Evolutionary conservation across 2,329 filamentous ascomycete species (phyloP).

Genomic region (Berkeleyomyces basicola): DNA sequence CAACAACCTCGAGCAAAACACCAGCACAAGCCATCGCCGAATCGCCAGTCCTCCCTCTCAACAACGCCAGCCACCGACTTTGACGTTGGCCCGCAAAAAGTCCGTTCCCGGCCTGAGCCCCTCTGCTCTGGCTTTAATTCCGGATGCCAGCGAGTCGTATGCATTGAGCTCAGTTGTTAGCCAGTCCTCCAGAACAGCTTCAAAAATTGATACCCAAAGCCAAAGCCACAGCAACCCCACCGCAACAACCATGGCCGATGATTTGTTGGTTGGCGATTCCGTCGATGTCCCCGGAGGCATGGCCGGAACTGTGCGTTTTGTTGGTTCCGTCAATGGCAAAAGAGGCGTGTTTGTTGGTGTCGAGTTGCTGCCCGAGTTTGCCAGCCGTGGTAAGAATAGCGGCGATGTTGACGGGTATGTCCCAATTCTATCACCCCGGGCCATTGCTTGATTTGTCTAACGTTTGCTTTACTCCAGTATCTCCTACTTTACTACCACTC

Average conservation of each 20-base stretch:
- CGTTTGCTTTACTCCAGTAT: conserved; percentile 25
- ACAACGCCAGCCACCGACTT: conserved; percentile 5
- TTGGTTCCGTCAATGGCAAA: conserved; percentile 76
- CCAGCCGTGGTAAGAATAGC: conserved; percentile 77
- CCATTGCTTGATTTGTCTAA: background rate
- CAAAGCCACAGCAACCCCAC: conserved; percentile 17
- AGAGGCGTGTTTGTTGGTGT: conserved; percentile 85
- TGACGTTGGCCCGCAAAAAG: conserved; percentile 38
- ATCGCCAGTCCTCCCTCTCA: background rate
- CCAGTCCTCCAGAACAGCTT: conserved; percentile 17
- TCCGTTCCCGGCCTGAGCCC: conserved; percentile 54
- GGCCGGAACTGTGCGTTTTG: conserved; percentile 75
- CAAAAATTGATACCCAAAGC: conserved; percentile 19
- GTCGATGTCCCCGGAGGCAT: conserved; percentile 92
- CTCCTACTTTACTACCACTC: conserved; percentile 65
- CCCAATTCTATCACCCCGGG: background rate
- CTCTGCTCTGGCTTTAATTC: conserved; percentile 45
- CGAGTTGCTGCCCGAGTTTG: conserved; percentile 69
- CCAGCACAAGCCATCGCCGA: background rate
- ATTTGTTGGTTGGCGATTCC: conserved; percentile 57
- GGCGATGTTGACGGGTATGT: conserved; percentile 86
- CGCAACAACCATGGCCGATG: conserved; percentile 20
- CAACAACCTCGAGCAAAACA: background rate
- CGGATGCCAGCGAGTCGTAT: conserved; percentile 50
- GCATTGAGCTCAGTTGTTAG: conserved; percentile 31